Evolutionary conservation across 1,284 basidiomycete genomes (phyloP).

Genomic region (Trichosporon coremiiforme): DNA sequence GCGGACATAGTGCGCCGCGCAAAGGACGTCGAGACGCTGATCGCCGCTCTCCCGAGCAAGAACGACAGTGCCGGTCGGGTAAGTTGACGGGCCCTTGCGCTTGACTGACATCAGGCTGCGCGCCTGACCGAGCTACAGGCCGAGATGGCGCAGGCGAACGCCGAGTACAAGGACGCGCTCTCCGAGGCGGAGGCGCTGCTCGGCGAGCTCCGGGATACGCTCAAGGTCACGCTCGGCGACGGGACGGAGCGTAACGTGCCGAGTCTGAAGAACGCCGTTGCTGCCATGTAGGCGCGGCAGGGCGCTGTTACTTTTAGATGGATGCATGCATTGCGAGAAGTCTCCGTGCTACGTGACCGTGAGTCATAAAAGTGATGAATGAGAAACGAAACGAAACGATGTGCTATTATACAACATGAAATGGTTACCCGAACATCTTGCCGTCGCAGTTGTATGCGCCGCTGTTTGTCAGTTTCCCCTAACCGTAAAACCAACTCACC

Average conservation of each 20-base stretch:
- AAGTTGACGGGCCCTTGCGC: constrained; percentile 24
- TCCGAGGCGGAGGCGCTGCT: constrained; percentile 48
- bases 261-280: neutral
- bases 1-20: constrained; percentile 49
- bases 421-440: constrained; percentile 32
- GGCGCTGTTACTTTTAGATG: neutral
- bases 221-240: constrained; percentile 44
- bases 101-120: constrained; percentile 34
- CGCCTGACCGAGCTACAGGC: constrained; percentile 46
- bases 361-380: no score
- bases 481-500: neutral
- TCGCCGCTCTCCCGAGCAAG: constrained; percentile 49
- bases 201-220: constrained; percentile 42
- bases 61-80: constrained; percentile 45
- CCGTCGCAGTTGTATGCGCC: constrained; percentile 37
- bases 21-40: constrained; percentile 52
- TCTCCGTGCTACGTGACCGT: neutral
- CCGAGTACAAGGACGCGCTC: constrained; percentile 50
- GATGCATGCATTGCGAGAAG: neutral
- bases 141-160: constrained; percentile 49
- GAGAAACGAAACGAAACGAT: neutral
- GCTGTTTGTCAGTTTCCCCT: constrained; percentile 24
- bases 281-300: neutral
- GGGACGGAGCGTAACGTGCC: constrained; percentile 32
- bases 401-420: neutral